Evolutionary conservation across 495 filamentous ascomycete genomes (phyloP), one percentile per base, ranked within the genome.

Genomic region (Aspergillus coremiiformis): DNA sequence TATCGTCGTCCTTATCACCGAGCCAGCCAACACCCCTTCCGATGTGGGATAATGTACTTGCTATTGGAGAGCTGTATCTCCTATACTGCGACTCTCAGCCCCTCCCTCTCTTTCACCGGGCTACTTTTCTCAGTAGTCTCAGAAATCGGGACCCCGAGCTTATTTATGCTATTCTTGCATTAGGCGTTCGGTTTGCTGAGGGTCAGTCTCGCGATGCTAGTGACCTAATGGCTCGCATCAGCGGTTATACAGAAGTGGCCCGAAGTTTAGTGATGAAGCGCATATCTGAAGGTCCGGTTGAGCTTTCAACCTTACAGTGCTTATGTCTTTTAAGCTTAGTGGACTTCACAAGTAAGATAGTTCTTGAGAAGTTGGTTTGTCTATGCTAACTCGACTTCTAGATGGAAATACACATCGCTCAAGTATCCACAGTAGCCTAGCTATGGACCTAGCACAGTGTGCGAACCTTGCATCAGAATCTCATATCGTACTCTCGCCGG

Each of bases 361-460:
- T 7, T 39, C 15, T 29, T 20, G 20, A 5, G 35, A 3, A 41
- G 12, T 29, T 17, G 6, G 11, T 12, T 6, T 22, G 0, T 21
- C 26, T 14, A 46, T 49, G 23, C 44, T 22, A 29, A 52, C 27
- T 19, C 19, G 20, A 12, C 0, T 1, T 23, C 2, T 44, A 77
- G 74, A 76, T 62, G 74, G 73, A 2, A 70, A 71, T 47, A 74
- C 69, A n/a, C 67, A 72, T 52, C 68, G 72, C 21, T 69, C 74
- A 37, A 77, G 68, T 29, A 70, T 76, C n/a, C 70, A 74, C 43
- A 69, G 67, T 49, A 75, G 70, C 39, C 59, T 76, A 21, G 72
- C 74, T 12, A 70, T 77, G 68, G 71, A 70, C 29, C 58, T 77
- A 15, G 74, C 71, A 19, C 70, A 70, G 30, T 72, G 68, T 45